These are phyloP conservation scores for Phylloporus scabripes DNA, from an alignment of 768 basidiomycete genomes.

Conservation along the genomic window DNA sequence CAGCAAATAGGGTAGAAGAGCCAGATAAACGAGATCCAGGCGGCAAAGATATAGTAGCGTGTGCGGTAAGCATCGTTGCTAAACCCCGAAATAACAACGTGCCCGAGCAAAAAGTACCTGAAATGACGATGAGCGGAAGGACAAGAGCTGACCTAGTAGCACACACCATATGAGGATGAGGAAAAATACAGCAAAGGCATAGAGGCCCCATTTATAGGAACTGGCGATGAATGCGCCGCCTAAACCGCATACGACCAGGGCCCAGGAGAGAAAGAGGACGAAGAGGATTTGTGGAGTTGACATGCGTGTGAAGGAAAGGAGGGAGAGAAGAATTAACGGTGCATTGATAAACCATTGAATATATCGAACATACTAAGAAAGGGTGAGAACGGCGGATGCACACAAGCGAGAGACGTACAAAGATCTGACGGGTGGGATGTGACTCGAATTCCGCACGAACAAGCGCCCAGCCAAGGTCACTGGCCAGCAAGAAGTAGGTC, in stretches of 20 bases:
- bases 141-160: slow-evolving; percentile 6
- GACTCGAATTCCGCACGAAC: slow-evolving; percentile 34
- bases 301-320: slow-evolving; percentile 44
- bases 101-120: slow-evolving; percentile 30
- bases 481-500: slow-evolving; percentile 52
- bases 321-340: slow-evolving; percentile 43
- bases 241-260: slow-evolving; percentile 42
- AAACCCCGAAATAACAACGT: slow-evolving; percentile 25
- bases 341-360: slow-evolving; percentile 56
- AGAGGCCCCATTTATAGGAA: slow-evolving; percentile 53
- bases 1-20: slow-evolving; percentile 54
- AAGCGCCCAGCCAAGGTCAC: slow-evolving; percentile 46
- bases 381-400: not conserved
- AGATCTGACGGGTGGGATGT: slow-evolving; percentile 34
- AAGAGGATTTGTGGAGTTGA: slow-evolving; percentile 45
- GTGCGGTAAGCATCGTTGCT: slow-evolving; percentile 18
- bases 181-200: slow-evolving; percentile 40
- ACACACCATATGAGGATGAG: slow-evolving; percentile 48
- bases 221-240: slow-evolving; percentile 47
- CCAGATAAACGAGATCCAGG: slow-evolving; percentile 50
- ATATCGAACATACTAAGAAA: slow-evolving; percentile 43
- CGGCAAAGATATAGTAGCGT: slow-evolving; percentile 33
- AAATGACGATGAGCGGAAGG: not conserved
- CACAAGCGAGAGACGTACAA: slow-evolving; percentile 30
- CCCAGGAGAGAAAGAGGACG: slow-evolving; percentile 35